Base-by-base conservation (phyloP, 2,329 filamentous ascomycete species). In the Cadophora malorum region DNA sequence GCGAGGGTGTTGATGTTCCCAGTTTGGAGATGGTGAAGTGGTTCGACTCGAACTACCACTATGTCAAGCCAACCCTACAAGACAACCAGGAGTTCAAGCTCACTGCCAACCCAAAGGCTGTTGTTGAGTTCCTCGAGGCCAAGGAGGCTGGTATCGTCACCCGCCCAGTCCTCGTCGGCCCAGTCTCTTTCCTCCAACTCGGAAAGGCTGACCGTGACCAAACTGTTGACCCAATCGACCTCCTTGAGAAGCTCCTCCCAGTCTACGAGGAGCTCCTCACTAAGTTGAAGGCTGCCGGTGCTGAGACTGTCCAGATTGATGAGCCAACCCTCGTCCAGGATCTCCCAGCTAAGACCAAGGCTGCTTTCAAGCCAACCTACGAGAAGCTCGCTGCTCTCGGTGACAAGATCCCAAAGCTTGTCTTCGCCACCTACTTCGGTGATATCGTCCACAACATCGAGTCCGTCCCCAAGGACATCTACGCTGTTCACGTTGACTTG, bases 31-130 rank as follows among this genome's bases (percentile, higher is more conserved):
- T 99, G 96, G 96, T 99, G 78, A 99, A 99, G 88, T 99, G 96
- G 96, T 99, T 99, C 81, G 96, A 99, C 88, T 97, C 94, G 74
- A 99, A 99, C 91, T 99, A 99, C 91, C 96, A 98, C 89, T 99
- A 99, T 83, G 96, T 98, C 85, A 98, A 98, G 90, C 96, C 96
- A 73, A 97, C 96, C 72, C 89, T 99, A 75, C 94, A 97, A 84
- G 91, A 97, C 85, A 91, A 92, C 88, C 96, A 99, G 89, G 90
- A 88, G 79, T 99, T 99, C 90, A 94, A 91, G 84, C 93, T 99
- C 72, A 83, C 86, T 71, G 84, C 88, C 76, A 91, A 90, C 82
- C 94, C 96, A 81, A 99, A 99, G 91, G 94, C 96, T 76, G 92
- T 99, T 74, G 85, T 81, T 76, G 93, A 99, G 83, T 99, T 96